Evolutionary conservation across 768 basidiomycete species (phyloP).

Genomic region (Hypsizygus marmoreus): DNA sequence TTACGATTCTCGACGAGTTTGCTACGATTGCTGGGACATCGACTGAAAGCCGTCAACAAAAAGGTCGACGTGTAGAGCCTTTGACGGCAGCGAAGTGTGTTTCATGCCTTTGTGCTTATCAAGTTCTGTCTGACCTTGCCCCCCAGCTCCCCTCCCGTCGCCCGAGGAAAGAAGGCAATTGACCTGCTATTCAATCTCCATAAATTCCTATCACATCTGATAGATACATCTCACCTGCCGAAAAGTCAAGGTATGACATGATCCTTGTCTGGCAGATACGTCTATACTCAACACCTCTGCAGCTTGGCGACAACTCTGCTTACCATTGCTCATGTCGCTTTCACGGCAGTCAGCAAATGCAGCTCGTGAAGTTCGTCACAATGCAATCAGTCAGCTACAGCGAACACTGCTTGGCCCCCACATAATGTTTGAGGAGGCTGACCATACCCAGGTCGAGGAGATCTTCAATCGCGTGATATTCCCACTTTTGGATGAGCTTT

Average conservation of each 20-base stretch:
- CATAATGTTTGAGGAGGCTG: slow-evolving; percentile 57
- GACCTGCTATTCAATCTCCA: slow-evolving; percentile 79
- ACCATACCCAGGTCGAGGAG: slow-evolving; percentile 69
- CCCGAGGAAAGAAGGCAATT: slow-evolving; percentile 80
- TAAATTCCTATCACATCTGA: slow-evolving; percentile 59
- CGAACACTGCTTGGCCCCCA: slow-evolving; percentile 82
- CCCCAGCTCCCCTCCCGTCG: slow-evolving; percentile 70
- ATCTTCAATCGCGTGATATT: slow-evolving; percentile 90
- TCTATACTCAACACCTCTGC: slow-evolving; percentile 7
- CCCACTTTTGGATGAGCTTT: slow-evolving; percentile 87
- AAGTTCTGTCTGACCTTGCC: slow-evolving; percentile 1
- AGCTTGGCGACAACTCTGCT: slow-evolving; percentile 78
- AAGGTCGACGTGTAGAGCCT: slow-evolving; percentile 51
- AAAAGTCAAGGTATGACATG: slow-evolving; percentile 36
- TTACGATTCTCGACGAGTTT: slow-evolving; percentile 86
- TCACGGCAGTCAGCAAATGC: slow-evolving; percentile 83
- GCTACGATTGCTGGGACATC: slow-evolving; percentile 68
- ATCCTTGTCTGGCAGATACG: neutral
- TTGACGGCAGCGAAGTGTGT: slow-evolving; percentile 54
- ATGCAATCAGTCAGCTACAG: slow-evolving; percentile 78
- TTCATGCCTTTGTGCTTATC: neutral
- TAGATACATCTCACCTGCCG: slow-evolving; percentile 46
- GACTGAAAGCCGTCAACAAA: slow-evolving; percentile 58
- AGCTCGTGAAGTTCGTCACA: slow-evolving; percentile 82
- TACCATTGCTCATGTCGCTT: slow-evolving; percentile 74